Conservation (phyloP, 768 basidiomycete genomes). For the Butyriboletus loyo region DNA sequence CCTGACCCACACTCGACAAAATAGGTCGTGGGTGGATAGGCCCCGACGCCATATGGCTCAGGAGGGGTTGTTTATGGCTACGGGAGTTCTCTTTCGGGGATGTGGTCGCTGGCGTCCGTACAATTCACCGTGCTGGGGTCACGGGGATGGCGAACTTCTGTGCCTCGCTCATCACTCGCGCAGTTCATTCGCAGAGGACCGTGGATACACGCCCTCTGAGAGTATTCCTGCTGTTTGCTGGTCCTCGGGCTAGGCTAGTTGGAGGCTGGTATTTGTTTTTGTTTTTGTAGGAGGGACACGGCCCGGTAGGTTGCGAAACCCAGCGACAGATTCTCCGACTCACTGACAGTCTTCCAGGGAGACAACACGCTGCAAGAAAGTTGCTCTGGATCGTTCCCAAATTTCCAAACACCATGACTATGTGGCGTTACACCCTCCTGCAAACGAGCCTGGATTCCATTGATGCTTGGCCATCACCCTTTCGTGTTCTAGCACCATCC, state of each 20-base stretch:
- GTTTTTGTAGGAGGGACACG: slow-evolving; percentile 9
- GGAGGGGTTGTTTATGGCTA: slow-evolving; percentile 7
- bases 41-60: slow-evolving; percentile 2
- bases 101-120: slow-evolving; percentile 6
- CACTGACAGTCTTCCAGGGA: slow-evolving; percentile 4
- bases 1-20: slow-evolving; percentile 8
- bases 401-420: neutral
- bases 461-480: neutral
- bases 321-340: slow-evolving; percentile 23
- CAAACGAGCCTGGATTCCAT: neutral
- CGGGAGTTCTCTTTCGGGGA: slow-evolving; percentile 6
- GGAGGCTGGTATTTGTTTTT: slow-evolving; percentile 18
- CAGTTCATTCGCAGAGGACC: slow-evolving; percentile 13
- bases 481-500: neutral
- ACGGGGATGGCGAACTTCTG: slow-evolving; percentile 16
- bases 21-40: neutral
- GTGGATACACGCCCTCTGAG: slow-evolving; percentile 6
- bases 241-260: slow-evolving; percentile 1
- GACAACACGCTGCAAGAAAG: slow-evolving; percentile 1
- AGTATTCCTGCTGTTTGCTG: slow-evolving; percentile 1
- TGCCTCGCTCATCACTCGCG: slow-evolving; percentile 22
- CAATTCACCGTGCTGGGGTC: slow-evolving; percentile 13
- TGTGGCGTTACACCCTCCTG: neutral
- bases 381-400: neutral
- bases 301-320: slow-evolving; percentile 8